A percentile compares a stretch with the other conserved stretches of the same genome.
These are phyloP conservation scores for Metschnikowia dekortorum DNA, from an alignment of 805 yeast species.

Conservation along the genomic window DNA sequence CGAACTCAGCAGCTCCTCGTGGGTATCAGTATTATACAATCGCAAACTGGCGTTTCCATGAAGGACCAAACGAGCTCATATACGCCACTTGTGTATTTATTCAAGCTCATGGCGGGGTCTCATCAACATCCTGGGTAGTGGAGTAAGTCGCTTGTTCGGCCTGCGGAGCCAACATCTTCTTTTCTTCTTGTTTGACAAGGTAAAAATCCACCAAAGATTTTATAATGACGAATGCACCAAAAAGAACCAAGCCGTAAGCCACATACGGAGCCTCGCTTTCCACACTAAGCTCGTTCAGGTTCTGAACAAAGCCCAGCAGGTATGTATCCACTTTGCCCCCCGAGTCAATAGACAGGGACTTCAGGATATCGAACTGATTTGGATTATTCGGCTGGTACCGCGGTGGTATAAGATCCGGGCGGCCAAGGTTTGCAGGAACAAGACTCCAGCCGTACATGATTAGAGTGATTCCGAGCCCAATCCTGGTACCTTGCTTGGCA, in stretches of 20 bases:
- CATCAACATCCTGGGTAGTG: constrained; percentile 10
- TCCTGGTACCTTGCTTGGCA: constrained; percentile 90
- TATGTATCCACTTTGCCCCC: constrained; percentile 28
- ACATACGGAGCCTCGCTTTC: constrained; percentile 40
- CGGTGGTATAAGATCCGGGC: constrained; percentile 30
- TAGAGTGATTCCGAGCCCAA: constrained; percentile 85
- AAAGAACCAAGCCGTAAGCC: constrained; percentile 58
- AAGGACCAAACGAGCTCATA: too few relatives aligned
- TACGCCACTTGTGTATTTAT: too few relatives aligned
- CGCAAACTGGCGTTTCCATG: too few relatives aligned
- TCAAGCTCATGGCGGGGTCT: constrained; percentile 4
- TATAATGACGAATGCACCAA: constrained; percentile 62
- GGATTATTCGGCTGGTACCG: constrained; percentile 33
- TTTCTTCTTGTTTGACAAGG: constrained; percentile 74
- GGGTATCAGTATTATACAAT: too few relatives aligned
- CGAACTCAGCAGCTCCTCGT: too few relatives aligned
- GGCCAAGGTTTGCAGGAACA: constrained; percentile 39
- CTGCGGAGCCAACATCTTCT: constrained; percentile 48
- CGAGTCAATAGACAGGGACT: constrained; percentile 21
- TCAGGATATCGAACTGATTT: constrained; percentile 28
- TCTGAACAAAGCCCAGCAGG: constrained; percentile 24
- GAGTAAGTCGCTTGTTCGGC: constrained; percentile 13
- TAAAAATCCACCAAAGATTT: constrained; percentile 71
- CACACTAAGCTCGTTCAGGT: constrained; percentile 23
- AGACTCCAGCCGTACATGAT: constrained; percentile 54